Evolutionary conservation across 1,139 yeast genomes (phyloP).

Genomic region (Geotrichum cucujoidarum): DNA sequence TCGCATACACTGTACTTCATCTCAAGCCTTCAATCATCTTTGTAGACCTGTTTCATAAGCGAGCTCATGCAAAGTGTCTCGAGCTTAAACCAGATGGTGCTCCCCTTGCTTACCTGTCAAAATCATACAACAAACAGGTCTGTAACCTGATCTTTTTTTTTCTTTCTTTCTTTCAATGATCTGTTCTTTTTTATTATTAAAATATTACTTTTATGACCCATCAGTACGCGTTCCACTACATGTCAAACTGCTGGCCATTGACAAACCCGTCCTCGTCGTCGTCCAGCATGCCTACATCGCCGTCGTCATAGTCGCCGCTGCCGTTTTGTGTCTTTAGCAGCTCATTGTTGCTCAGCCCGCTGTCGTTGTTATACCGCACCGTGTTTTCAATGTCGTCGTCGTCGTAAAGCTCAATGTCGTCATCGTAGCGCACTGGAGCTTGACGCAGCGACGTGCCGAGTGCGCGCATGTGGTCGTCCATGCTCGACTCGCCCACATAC

Average conservation of each 20-base stretch:
- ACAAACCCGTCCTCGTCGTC: constrained; percentile 73
- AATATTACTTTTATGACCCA: neutral
- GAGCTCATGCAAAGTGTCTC: too few species aligned
- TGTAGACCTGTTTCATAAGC: too few species aligned
- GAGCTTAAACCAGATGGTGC: too few species aligned
- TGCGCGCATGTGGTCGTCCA: constrained; percentile 68
- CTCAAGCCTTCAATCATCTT: too few species aligned
- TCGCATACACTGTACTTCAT: too few species aligned
- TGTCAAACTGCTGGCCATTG: constrained; percentile 76
- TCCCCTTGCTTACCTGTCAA: too few species aligned
- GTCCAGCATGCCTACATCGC: constrained; percentile 42
- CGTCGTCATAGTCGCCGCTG: constrained; percentile 69
- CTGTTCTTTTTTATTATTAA: neutral
- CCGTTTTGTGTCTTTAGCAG: constrained; percentile 65
- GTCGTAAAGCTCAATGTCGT: constrained; percentile 37
- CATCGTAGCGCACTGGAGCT: constrained; percentile 30
- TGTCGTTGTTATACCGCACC: constrained; percentile 30
- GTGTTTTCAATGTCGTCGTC: constrained; percentile 37
- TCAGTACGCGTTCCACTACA: constrained; percentile 37
- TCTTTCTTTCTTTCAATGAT: neutral
- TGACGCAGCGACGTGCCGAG: constrained; percentile 22
- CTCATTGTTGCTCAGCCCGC: constrained; percentile 44
- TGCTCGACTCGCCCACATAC: constrained; percentile 88
- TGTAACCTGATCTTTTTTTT: neutral
- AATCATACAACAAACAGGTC: neutral